These are phyloP conservation scores for Edaphochlamys debaryana DNA, from an alignment of 139 green algal genomes.

Conservation along the genomic window DNA sequence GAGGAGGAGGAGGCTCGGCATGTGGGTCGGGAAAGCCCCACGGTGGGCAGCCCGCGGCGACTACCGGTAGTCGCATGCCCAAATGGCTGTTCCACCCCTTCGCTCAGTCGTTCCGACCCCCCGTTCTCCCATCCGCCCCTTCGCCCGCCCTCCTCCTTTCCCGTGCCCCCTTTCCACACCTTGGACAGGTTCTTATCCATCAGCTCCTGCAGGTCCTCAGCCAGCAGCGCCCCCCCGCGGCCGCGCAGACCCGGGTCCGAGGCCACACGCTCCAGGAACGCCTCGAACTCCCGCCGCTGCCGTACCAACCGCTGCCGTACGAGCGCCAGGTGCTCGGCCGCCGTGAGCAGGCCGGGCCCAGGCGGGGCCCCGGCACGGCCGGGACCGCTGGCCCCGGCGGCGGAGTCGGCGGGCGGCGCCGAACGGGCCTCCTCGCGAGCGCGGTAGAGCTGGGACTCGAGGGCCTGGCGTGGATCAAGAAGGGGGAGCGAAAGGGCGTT, in stretches of 20 bases:
- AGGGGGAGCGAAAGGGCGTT: too few species aligned
- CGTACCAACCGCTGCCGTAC: slow-evolving; percentile 31
- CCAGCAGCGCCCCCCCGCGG: background rate
- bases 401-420: background rate
- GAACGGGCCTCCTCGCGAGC: background rate
- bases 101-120: too few species aligned
- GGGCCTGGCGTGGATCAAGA: too few species aligned
- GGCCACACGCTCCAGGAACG: slow-evolving; percentile 14
- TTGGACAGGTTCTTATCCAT: slow-evolving; percentile 14
- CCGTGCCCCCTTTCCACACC: background rate
- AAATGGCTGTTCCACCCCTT: too few species aligned
- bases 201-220: background rate
- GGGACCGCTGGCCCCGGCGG: background rate
- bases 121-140: too few species aligned
- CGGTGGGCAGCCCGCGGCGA: too few species aligned
- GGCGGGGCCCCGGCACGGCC: background rate
- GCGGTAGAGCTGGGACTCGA: background rate
- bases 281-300: slow-evolving; percentile 40
- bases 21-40: too few species aligned
- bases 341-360: background rate
- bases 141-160: too few species aligned
- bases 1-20: too few species aligned
- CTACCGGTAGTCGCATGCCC: too few species aligned
- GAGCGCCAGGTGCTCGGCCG: slow-evolving; percentile 19
- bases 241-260: background rate